Percentiles rank a stretch among this genome's conserved stretches.
Evolutionary conservation across 768 basidiomycete genomes (phyloP).

Genomic region (Mycena olivaceomarginata): DNA sequence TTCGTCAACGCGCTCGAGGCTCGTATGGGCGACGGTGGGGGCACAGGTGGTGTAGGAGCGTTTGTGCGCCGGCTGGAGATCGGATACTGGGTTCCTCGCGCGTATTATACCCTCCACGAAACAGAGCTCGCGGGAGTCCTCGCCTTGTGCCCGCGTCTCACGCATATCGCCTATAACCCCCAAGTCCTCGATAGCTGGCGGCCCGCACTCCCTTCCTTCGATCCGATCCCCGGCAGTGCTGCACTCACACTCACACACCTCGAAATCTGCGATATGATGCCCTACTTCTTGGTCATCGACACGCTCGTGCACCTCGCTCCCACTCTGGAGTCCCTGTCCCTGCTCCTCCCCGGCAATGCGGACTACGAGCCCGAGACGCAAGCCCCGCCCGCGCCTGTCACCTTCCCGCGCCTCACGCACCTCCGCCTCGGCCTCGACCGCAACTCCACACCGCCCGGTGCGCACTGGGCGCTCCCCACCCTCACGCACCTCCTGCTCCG

Average conservation of each 20-base stretch:
- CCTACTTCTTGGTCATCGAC: neutral
- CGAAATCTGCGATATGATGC: neutral
- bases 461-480: constrained; percentile 7
- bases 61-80: constrained; percentile 41
- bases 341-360: neutral
- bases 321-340: neutral
- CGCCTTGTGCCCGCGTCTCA: constrained; percentile 23
- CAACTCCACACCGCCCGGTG: neutral
- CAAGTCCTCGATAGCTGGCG: neutral
- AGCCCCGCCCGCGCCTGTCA: neutral
- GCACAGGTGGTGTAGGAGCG: constrained; percentile 13
- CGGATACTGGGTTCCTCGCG: constrained; percentile 27
- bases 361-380: neutral
- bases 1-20: constrained; percentile 46
- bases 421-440: constrained; percentile 5
- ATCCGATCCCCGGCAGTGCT: neutral
- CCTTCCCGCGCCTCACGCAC: constrained; percentile 2
- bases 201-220: neutral
- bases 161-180: constrained; percentile 21
- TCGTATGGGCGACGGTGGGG: neutral
- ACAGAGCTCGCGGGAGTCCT: constrained; percentile 1
- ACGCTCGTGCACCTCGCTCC: neutral
- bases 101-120: constrained; percentile 33
- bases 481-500: constrained; percentile 4
- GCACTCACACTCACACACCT: neutral